These are phyloP conservation scores for Stachybotrys echinatus DNA, from an alignment of 2,329 filamentous ascomycete species.

Conservation along the genomic window DNA sequence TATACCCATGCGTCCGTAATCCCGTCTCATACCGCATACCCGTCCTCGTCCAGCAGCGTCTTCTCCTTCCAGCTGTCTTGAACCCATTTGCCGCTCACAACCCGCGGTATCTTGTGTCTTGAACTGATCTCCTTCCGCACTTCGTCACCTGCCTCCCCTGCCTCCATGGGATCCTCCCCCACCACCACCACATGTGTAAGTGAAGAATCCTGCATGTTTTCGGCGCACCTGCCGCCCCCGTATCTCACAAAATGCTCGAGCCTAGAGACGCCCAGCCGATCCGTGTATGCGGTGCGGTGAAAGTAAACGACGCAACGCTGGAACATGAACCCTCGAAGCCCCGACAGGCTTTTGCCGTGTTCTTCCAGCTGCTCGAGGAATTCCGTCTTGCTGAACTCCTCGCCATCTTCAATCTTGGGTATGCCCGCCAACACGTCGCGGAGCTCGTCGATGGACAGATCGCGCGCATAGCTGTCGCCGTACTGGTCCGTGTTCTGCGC, in stretches of 20 bases:
- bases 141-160: conserved; percentile 30
- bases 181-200: conserved; percentile 70
- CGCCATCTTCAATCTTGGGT: conserved; percentile 38
- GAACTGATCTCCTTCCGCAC: conserved; percentile 38
- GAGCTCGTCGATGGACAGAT: conserved; percentile 62
- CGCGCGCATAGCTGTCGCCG: conserved; percentile 77
- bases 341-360: conserved; percentile 47
- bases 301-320: conserved; percentile 38
- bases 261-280: conserved; percentile 29
- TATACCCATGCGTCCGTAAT: background rate
- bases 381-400: conserved; percentile 34
- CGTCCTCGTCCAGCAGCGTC: conserved; percentile 76
- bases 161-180: conserved; percentile 31
- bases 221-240: conserved; percentile 56
- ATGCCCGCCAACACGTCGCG: conserved; percentile 42
- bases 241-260: conserved; percentile 60
- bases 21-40: conserved; percentile 30
- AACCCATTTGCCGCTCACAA: conserved; percentile 70
- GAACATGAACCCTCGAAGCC: conserved; percentile 49
- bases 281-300: conserved; percentile 18
- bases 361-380: conserved; percentile 53
- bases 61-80: conserved; percentile 73
- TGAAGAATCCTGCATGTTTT: conserved; percentile 41
- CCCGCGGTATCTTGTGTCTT: conserved; percentile 53
- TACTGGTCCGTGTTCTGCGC: conserved; percentile 65